Evolutionary conservation across 192 early-diverging fungal genomes (phyloP).

Genomic region (Kappamyces sp.): DNA sequence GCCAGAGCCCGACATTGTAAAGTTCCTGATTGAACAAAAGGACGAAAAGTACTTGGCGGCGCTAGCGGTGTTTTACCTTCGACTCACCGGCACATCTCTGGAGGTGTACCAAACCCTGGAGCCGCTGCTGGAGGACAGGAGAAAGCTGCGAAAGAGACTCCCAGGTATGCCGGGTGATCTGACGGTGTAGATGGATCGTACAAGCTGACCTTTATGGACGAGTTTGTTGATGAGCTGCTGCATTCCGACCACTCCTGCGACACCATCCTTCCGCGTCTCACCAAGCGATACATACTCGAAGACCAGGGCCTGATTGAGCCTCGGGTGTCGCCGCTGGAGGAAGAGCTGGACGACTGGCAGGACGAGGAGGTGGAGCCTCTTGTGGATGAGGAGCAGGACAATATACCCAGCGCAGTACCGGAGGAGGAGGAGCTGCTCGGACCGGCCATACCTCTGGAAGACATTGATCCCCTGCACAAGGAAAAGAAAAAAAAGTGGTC

Average conservation of each 20-base stretch:
- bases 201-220: conserved; percentile 72
- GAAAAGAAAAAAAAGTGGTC: conserved; percentile 41
- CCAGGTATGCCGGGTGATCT: conserved; percentile 15
- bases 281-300: conserved; percentile 73
- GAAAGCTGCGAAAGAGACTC: conserved; percentile 67
- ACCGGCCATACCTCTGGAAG: conserved; percentile 9
- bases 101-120: conserved; percentile 86
- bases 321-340: conserved; percentile 68
- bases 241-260: conserved; percentile 75
- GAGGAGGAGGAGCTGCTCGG: conserved; percentile 3
- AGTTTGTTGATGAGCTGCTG: conserved; percentile 84
- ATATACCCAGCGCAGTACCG: not conserved
- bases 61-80: conserved; percentile 81
- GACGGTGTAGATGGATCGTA: conserved; percentile 34
- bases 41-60: conserved; percentile 90
- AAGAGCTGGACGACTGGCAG: conserved; percentile 36
- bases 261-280: conserved; percentile 79
- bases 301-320: conserved; percentile 78
- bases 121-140: conserved; percentile 74
- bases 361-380: conserved; percentile 8
- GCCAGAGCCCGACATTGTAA: conserved; percentile 79
- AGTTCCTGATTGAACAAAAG: conserved; percentile 44
- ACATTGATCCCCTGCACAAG: conserved; percentile 15
- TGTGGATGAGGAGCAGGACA: conserved; percentile 18
- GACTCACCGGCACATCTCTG: conserved; percentile 66